phyloP scores from a whole-genome alignment of 2,329 filamentous ascomycete species.

The Cadophora sp. region DNA sequence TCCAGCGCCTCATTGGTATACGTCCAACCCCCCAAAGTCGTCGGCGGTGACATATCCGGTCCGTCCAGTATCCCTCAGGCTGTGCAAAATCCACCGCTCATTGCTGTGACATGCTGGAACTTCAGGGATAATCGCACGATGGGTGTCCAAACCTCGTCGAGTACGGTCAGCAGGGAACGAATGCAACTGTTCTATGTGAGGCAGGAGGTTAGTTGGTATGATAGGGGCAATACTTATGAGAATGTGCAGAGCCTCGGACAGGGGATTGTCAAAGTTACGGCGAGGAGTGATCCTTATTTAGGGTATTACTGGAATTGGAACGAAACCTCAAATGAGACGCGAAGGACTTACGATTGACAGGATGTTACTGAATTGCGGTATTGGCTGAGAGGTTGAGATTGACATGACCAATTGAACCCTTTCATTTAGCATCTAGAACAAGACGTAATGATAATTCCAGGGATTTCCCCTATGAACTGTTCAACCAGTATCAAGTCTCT shows the following conservation, averaged over 20 bases:
- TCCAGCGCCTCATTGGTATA: not conserved
- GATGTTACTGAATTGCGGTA: not conserved
- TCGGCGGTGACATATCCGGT: not conserved
- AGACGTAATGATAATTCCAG: not conserved
- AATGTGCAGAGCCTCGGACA: not conserved
- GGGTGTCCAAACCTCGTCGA: not conserved
- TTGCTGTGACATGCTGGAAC: constrained; percentile 9
- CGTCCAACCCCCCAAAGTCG: not conserved
- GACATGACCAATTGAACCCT: not conserved
- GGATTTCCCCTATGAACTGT: no score
- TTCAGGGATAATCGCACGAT: not conserved
- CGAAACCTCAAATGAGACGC: not conserved
- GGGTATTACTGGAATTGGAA: not conserved
- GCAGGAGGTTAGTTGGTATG: no score
- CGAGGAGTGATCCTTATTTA: not conserved
- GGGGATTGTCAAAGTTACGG: constrained; percentile 2
- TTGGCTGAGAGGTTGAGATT: not conserved
- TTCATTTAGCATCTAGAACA: not conserved
- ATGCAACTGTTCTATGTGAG: constrained; percentile 6
- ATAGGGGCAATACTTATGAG: not conserved
- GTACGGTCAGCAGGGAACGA: not conserved
- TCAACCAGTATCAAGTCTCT: no score
- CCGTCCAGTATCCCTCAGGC: not conserved
- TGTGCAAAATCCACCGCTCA: not conserved
- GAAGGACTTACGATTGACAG: not conserved